Percentiles rank a stretch among this genome's conserved stretches.
These are phyloP conservation scores for Barnettozyma wickerhamii DNA, from an alignment of 805 yeast genomes.

Conservation along the genomic window DNA sequence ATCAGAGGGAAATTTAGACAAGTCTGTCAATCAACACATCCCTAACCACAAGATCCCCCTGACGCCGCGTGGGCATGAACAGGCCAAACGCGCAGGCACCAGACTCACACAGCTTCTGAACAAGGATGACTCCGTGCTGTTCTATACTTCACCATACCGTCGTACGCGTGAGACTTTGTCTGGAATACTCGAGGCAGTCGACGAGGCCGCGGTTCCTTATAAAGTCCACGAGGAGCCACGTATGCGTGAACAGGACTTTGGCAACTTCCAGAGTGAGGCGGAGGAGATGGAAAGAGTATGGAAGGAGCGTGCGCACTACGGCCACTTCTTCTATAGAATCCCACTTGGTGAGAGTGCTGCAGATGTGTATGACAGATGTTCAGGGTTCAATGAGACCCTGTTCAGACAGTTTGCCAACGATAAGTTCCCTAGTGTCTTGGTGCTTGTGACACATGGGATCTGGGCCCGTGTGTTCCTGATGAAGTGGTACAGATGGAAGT, in stretches of 20 bases:
- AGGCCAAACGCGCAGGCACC: conserved; percentile 57
- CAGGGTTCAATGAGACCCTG: conserved; percentile 84
- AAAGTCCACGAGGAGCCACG: conserved; percentile 81
- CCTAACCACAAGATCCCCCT: conserved; percentile 80
- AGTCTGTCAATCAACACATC: conserved; percentile 66
- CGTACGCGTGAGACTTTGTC: conserved; percentile 83
- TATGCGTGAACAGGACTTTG: conserved; percentile 92
- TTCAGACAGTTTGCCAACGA: conserved; percentile 72
- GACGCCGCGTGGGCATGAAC: conserved; percentile 65
- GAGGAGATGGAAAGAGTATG: conserved; percentile 78
- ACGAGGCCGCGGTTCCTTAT: conserved; percentile 39
- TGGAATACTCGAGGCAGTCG: conserved; percentile 57
- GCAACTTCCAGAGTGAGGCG: conserved; percentile 78
- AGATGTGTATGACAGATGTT: conserved; percentile 87
- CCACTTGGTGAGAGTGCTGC: conserved; percentile 97
- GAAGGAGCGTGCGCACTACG: conserved; percentile 83
- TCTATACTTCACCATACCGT: conserved; percentile 83
- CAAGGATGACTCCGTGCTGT: conserved; percentile 56
- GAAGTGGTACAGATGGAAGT: conserved; percentile 94
- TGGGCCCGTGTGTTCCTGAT: conserved; percentile 90
- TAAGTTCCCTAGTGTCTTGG: conserved; percentile 74
- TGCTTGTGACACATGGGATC: conserved; percentile 88
- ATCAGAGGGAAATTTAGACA: conserved; percentile 85
- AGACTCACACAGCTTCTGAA: conserved; percentile 39
- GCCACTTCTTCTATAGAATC: conserved; percentile 83